Conservation (phyloP, 768 basidiomycete species). For the Myochromella boudieri region DNA sequence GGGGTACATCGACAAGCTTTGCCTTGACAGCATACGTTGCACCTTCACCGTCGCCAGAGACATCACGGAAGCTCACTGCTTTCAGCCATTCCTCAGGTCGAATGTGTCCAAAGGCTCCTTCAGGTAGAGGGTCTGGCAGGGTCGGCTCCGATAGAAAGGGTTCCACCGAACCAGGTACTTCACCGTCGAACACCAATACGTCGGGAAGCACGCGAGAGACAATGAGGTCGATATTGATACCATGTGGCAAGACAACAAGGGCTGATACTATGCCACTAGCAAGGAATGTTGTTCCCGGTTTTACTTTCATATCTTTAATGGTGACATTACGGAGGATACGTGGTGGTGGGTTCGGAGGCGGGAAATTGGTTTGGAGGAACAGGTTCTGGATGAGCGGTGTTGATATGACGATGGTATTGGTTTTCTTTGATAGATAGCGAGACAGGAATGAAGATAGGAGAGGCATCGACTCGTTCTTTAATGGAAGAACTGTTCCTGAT, state of each 20-base stretch:
- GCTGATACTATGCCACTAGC: conserved; percentile 73
- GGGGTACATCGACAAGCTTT: conserved; percentile 67
- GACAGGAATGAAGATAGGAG: conserved; percentile 62
- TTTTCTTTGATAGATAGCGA: conserved; percentile 57
- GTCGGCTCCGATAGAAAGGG: conserved; percentile 37
- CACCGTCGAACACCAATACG: conserved; percentile 76
- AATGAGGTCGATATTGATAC: conserved; percentile 64
- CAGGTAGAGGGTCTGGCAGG: conserved; percentile 66
- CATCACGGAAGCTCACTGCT: conserved; percentile 39
- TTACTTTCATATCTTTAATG: conserved; percentile 74
- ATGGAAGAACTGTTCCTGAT: conserved; percentile 55
- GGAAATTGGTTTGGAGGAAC: conserved; percentile 53
- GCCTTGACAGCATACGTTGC: conserved; percentile 61
- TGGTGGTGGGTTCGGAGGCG: conserved; percentile 63
- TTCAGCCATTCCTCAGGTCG: conserved; percentile 69
- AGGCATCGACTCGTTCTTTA: conserved; percentile 36
- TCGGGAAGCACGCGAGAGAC: conserved; percentile 72
- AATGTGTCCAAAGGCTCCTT: conserved; percentile 74
- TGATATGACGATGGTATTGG: conserved; percentile 58
- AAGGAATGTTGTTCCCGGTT: conserved; percentile 50
- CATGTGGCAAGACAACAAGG: conserved; percentile 64
- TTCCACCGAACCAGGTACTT: conserved; percentile 38
- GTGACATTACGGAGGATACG: conserved; percentile 70
- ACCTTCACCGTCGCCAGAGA: conserved; percentile 47
- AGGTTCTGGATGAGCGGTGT: conserved; percentile 54